A percentile compares a stretch with the other conserved stretches of the same genome.
These are phyloP conservation scores for Neurospora pannonica DNA, from an alignment of 495 filamentous ascomycete genomes.

Conservation along the genomic window DNA sequence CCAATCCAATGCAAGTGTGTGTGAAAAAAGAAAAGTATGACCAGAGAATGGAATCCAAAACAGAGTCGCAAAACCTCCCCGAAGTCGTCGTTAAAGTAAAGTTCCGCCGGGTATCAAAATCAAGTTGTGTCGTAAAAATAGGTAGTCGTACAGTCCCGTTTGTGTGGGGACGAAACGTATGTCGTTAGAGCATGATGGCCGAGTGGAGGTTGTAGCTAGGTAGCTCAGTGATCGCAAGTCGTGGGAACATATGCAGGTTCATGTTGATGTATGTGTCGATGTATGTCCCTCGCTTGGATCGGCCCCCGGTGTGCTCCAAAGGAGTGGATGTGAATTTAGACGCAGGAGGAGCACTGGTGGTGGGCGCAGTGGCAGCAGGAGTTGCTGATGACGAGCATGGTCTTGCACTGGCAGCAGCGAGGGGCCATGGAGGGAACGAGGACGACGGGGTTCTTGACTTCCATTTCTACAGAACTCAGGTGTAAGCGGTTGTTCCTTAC, in stretches of 20 bases:
- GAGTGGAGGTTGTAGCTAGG: background rate
- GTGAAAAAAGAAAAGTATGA: background rate
- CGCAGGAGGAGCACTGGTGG: conserved; percentile 32
- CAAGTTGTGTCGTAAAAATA: background rate
- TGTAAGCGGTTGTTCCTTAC: background rate
- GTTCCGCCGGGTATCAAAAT: background rate
- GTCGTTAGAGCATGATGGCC: background rate
- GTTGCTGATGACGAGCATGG: conserved; percentile 40
- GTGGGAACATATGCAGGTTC: background rate
- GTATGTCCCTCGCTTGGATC: background rate
- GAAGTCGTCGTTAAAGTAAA: background rate
- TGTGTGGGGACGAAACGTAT: background rate
- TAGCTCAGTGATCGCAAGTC: background rate
- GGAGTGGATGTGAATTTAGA: conserved; percentile 14
- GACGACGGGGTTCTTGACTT: background rate
- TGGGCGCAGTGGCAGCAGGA: conserved; percentile 35
- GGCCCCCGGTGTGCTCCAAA: background rate
- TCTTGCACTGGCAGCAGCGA: conserved; percentile 39
- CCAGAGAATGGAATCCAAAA: background rate
- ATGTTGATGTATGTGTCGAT: background rate
- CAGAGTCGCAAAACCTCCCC: background rate
- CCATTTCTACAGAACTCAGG: background rate
- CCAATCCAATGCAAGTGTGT: background rate
- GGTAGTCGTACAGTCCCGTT: background rate
- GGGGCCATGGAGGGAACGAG: conserved; percentile 5